These are phyloP conservation scores for Penicillium sp. DNA, from an alignment of 2,329 filamentous ascomycete species.

Conservation along the genomic window DNA sequence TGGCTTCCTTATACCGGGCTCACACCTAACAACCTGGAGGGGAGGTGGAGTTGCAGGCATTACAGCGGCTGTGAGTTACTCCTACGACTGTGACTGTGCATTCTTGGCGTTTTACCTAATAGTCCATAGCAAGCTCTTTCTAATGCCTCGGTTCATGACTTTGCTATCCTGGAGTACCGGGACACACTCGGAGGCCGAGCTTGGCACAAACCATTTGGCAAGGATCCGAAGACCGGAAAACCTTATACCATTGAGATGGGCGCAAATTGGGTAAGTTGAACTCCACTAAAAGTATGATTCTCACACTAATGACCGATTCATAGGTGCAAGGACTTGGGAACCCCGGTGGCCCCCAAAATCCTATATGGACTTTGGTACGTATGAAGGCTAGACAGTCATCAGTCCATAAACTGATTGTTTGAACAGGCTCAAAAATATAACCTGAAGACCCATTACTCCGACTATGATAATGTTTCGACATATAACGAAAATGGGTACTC, in stretches of 20 bases:
- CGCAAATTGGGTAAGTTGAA: conserved; percentile 62
- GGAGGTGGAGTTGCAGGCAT: conserved; percentile 23
- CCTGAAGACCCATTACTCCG: conserved; percentile 57
- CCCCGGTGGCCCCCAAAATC: conserved; percentile 44
- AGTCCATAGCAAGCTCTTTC: conserved; percentile 16
- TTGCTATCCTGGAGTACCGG: conserved; percentile 50
- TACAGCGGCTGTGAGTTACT: conserved; percentile 16
- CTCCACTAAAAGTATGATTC: neutral
- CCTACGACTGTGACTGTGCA: neutral
- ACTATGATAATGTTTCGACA: conserved; percentile 60
- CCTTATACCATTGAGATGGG: conserved; percentile 64
- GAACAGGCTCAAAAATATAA: conserved; percentile 17
- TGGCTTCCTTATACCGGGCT: neutral
- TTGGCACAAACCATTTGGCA: conserved; percentile 57
- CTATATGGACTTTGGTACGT: conserved; percentile 55
- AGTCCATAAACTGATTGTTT: neutral
- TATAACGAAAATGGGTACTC: conserved; percentile 59
- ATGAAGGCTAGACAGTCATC: neutral
- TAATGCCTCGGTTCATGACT: conserved; percentile 23
- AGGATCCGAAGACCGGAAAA: conserved; percentile 46
- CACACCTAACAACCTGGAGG: conserved; percentile 7
- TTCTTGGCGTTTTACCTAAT: neutral
- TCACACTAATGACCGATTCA: neutral
- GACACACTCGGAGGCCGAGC: conserved; percentile 64
- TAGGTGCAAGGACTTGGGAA: conserved; percentile 47